Evolutionary conservation across 2,329 filamentous ascomycete species (phyloP), one percentile per base, ranked within the genome.

Genomic region (Colletotrichum tanaceti): DNA sequence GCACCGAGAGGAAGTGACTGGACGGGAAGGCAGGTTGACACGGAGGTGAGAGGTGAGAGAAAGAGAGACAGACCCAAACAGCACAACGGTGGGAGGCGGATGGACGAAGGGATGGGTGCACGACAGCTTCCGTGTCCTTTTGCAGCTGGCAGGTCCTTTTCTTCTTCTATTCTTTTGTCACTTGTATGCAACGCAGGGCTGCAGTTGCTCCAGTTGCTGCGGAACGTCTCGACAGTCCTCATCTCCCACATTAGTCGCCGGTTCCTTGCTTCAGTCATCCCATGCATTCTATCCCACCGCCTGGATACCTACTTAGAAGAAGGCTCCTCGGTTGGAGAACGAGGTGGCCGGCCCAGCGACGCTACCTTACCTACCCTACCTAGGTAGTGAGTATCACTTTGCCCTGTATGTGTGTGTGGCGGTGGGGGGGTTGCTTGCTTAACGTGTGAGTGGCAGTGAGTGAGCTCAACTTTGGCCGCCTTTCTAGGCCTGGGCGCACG

Each of bases 151-250:
- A 67, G n/a, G 43, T 11, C 43, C 20, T 47, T 24, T 20, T 47
- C 20, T 58, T 58, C 22, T 32, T 44, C n/a, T 44, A 18, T 35
- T 46, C 58, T 53, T 43, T 38, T 43, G 32, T 39, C n/a, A 20
- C 44, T 49, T 49, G 14, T 22, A 49, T 20, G 32, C 7, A 35
- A 35, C n/a, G 28, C 63, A 67, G 60, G 59, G 64, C 64, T 57
- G 59, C 58, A 60, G 63, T 47, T 24, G 39, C 39, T 55, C 53
- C 43, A 58, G 57, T 47, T 53, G 41, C 57, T 49, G 58, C 43
- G 28, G 64, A 60, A 63, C 38, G 59, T 32, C 64, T 65, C 41
- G 58, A 58, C 62, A 20, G 53, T 63, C 35, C 35, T 53, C 52
- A 62, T 50, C 39, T 63, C 39, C 44, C 24, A 22, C 43, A 24